Evolutionary conservation across 2,329 filamentous ascomycete genomes (phyloP).

Genomic region (Aspergillus puulaauensis): DNA sequence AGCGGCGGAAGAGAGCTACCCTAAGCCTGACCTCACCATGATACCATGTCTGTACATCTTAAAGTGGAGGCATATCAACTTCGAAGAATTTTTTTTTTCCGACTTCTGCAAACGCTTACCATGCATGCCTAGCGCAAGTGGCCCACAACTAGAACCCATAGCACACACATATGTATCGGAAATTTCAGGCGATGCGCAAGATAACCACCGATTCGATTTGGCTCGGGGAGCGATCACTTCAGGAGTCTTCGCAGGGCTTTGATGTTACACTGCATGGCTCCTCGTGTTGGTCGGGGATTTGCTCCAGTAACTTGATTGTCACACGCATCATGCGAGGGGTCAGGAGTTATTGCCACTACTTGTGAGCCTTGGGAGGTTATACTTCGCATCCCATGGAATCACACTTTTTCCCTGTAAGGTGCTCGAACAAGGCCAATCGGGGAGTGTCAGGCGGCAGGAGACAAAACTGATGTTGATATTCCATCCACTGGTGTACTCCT

Average conservation of each 20-base stretch:
- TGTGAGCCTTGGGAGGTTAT: neutral
- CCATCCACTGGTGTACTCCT: neutral
- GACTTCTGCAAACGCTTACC: neutral
- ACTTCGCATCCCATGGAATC: neutral
- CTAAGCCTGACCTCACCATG: neutral
- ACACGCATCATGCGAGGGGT: slow-evolving; percentile 5
- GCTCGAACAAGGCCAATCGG: slow-evolving; percentile 1
- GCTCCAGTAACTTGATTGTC: neutral
- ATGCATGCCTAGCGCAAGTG: neutral
- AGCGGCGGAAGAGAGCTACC: neutral
- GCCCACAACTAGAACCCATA: neutral
- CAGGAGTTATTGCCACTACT: slow-evolving; percentile 3
- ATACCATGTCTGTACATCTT: neutral
- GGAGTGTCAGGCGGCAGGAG: neutral
- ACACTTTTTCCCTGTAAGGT: neutral
- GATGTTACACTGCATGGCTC: slow-evolving; percentile 1
- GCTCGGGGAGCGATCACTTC: neutral
- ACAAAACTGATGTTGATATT: neutral
- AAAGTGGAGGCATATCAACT: neutral
- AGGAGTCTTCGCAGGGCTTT: neutral
- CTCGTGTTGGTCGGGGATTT: slow-evolving; percentile 12
- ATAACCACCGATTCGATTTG: neutral
- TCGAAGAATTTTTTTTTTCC: neutral
- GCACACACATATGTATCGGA: neutral
- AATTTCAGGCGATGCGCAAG: neutral